Evolutionary conservation across 768 basidiomycete species (phyloP).

Genomic region (Rhodotorula sphaerocarpa): DNA sequence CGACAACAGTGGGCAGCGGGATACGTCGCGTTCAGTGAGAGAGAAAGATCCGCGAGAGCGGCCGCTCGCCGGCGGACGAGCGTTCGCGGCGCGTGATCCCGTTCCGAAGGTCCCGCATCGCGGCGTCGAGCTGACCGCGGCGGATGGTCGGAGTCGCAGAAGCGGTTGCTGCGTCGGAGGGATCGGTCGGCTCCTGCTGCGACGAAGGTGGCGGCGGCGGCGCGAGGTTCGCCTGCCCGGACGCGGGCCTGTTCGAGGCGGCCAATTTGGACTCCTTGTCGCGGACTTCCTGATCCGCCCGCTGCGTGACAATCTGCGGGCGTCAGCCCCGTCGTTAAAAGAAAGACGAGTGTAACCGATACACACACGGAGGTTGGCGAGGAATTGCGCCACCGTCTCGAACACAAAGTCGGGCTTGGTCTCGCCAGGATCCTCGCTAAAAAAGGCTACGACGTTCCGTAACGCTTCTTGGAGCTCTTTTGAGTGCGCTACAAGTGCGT

Average conservation of each 20-base stretch:
- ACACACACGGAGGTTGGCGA: slow-evolving; percentile 59
- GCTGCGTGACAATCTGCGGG: too few species aligned
- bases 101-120: slow-evolving; percentile 68
- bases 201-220: too few species aligned
- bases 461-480: slow-evolving; percentile 56
- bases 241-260: too few species aligned
- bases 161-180: too few species aligned
- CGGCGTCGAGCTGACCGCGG: slow-evolving; percentile 73
- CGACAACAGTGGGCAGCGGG: too few species aligned
- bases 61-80: slow-evolving; percentile 13
- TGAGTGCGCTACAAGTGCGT: slow-evolving; percentile 60
- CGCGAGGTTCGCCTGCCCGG: too few species aligned
- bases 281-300: slow-evolving; percentile 26
- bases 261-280: too few species aligned
- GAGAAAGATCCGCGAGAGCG: slow-evolving; percentile 27
- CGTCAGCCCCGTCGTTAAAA: too few species aligned
- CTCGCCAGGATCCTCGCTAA: slow-evolving; percentile 65
- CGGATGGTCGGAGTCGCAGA: slow-evolving; percentile 45
- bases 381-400: slow-evolving; percentile 63
- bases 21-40: too few species aligned
- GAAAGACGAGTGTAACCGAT: too few species aligned
- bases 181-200: too few species aligned
- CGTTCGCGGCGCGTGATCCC: slow-evolving; percentile 43
- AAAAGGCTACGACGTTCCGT: slow-evolving; percentile 57
- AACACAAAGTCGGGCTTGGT: slow-evolving; percentile 79